A percentile compares a stretch with the other conserved stretches of the same genome.
Evolutionary conservation across 345 rosid species (phyloP).

Genomic region (Eucalyptus tenuipes): DNA sequence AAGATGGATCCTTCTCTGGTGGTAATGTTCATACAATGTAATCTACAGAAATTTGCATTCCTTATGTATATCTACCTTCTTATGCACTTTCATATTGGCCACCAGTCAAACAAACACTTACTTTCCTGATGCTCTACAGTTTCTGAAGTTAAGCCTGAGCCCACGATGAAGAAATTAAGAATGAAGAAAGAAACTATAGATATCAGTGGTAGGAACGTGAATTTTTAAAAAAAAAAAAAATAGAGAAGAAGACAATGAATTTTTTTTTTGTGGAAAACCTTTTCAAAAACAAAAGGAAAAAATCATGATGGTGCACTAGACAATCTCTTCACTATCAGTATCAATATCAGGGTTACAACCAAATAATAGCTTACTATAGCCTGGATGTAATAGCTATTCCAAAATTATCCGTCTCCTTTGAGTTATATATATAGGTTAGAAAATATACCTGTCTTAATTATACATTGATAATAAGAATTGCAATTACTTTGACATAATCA

Average conservation of each 20-base stretch:
- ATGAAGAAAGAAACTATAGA: not conserved
- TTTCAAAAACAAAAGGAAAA: not conserved
- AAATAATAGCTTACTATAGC: not conserved
- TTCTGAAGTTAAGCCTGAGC: not conserved
- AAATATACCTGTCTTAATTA: not conserved
- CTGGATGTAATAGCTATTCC: too few relatives aligned
- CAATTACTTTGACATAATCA: not conserved
- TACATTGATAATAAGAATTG: not conserved
- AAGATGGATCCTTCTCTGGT: not conserved
- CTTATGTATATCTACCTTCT: not conserved
- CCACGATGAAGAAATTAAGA: not conserved
- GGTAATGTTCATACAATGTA: not conserved
- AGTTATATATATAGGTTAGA: too few relatives aligned
- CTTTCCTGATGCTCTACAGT: not conserved
- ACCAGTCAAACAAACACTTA: not conserved
- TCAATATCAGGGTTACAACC: too few relatives aligned
- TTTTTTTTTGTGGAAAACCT: not conserved
- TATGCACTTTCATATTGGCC: not conserved
- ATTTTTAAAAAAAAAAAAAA: too few relatives aligned
- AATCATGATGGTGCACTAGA: accelerated
- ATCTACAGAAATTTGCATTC: not conserved
- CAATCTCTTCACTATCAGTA: not conserved
- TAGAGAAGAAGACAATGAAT: not conserved
- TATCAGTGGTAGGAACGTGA: not conserved
- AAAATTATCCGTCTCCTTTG: too few relatives aligned